Evolutionary conservation across 768 basidiomycete species (phyloP).

Genomic region (Termitomyces sp.): DNA sequence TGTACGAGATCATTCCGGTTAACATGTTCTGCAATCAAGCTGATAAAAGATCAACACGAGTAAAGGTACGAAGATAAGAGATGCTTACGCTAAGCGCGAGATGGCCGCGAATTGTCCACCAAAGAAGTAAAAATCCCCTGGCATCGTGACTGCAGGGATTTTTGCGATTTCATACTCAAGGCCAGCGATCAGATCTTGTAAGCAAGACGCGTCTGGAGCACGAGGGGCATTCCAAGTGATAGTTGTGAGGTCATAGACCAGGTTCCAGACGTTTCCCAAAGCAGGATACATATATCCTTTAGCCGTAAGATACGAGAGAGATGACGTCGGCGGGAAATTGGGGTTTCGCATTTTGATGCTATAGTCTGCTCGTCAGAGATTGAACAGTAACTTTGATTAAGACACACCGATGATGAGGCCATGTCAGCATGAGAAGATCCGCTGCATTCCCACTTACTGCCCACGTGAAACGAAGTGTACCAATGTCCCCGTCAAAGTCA

Average conservation of each 20-base stretch:
- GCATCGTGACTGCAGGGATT: constrained; percentile 38
- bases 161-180: constrained; percentile 46
- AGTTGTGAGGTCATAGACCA: constrained; percentile 25
- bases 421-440: constrained; percentile 28
- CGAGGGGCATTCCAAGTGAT: constrained; percentile 29
- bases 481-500: constrained; percentile 21
- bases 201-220: constrained; percentile 25
- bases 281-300: constrained; percentile 30
- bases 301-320: constrained; percentile 26
- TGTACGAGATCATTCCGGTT: constrained; percentile 26
- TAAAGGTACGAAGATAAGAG: neutral
- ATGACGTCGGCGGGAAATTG: constrained; percentile 19
- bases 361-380: neutral
- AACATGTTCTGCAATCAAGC: constrained; percentile 27
- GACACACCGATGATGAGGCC: constrained; percentile 28
- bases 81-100: constrained; percentile 25
- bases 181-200: constrained; percentile 21
- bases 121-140: constrained; percentile 31
- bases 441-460: constrained; percentile 22
- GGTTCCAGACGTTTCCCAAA: constrained; percentile 25
- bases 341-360: constrained; percentile 19
- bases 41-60: constrained; percentile 3
- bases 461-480: constrained; percentile 29
- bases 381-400: neutral
- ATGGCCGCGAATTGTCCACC: constrained; percentile 23